Evolutionary conservation across 148 eudicot genomes (phyloP).

Genomic region (Diospyros lotus): DNA sequence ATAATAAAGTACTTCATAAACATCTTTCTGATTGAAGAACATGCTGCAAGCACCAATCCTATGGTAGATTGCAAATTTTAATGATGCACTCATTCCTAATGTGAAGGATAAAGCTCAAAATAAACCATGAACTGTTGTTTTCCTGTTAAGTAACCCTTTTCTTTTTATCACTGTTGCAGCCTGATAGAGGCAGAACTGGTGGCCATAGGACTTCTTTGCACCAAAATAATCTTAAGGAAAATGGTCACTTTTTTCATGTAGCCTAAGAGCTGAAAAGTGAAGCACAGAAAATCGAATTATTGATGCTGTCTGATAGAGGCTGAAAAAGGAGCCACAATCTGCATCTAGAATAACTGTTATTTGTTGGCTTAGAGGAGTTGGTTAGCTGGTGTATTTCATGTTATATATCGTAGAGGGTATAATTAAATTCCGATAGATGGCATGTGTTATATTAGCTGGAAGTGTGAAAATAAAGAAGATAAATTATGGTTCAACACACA

Average conservation of each 20-base stretch:
- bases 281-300: too few relatives aligned
- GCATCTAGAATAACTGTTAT: too few relatives aligned
- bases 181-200: slow-evolving; percentile 3
- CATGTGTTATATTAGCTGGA: neutral
- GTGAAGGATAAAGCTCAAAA: neutral
- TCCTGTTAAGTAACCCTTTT: neutral
- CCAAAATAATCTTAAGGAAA: neutral
- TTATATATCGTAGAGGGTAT: neutral
- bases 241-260: too few relatives aligned
- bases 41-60: slow-evolving; percentile 2
- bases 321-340: too few relatives aligned
- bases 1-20: neutral
- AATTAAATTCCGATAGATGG: neutral
- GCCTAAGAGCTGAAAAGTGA: too few relatives aligned
- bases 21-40: neutral
- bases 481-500: neutral
- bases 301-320: too few relatives aligned
- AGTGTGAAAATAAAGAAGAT: neutral
- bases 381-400: neutral
- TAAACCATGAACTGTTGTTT: neutral
- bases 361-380: neutral
- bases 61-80: neutral
- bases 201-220: neutral
- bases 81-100: neutral
- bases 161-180: neutral